Conservation (phyloP, 768 basidiomycete species). For the Mycena rebaudengoi region DNA sequence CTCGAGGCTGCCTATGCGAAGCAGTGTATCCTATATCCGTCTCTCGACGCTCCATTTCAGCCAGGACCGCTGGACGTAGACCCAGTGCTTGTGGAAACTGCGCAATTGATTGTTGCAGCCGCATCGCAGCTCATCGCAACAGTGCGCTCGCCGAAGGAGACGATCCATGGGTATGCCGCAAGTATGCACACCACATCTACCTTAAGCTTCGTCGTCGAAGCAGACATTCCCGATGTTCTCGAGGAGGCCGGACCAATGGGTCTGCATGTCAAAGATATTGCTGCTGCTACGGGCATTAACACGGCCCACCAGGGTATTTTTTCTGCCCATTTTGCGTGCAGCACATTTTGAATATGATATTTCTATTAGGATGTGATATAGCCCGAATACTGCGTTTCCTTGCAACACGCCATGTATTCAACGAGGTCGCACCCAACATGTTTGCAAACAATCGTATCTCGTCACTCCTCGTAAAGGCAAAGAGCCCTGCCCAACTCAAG, state of each 20-base stretch:
- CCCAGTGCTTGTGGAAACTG: slow-evolving; percentile 29
- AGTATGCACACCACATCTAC: slow-evolving; percentile 33
- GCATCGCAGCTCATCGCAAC: slow-evolving; percentile 40
- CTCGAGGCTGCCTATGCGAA: slow-evolving; percentile 34
- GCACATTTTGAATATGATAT: neutral
- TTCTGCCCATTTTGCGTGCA: too few species aligned
- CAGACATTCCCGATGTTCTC: slow-evolving; percentile 46
- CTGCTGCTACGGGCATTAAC: slow-evolving; percentile 38
- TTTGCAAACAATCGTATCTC: slow-evolving; percentile 48
- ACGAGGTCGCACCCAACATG: slow-evolving; percentile 42
- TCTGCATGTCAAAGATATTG: slow-evolving; percentile 46
- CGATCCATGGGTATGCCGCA: slow-evolving; percentile 19
- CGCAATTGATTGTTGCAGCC: slow-evolving; percentile 35
- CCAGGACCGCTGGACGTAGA: slow-evolving; percentile 33
- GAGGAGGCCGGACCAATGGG: slow-evolving; percentile 42
- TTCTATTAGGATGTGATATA: slow-evolving; percentile 10
- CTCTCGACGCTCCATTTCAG: slow-evolving; percentile 34
- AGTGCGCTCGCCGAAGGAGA: slow-evolving; percentile 27
- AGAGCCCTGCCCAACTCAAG: slow-evolving; percentile 36
- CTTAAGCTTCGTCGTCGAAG: slow-evolving; percentile 40
- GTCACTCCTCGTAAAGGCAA: slow-evolving; percentile 40
- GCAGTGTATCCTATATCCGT: slow-evolving; percentile 30
- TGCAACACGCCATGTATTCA: slow-evolving; percentile 46
- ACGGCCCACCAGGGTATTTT: slow-evolving; percentile 41
- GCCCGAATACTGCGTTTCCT: slow-evolving; percentile 46